phyloP scores from a whole-genome alignment of 2,329 filamentous ascomycete species.

The Colletotrichum karsti region DNA sequence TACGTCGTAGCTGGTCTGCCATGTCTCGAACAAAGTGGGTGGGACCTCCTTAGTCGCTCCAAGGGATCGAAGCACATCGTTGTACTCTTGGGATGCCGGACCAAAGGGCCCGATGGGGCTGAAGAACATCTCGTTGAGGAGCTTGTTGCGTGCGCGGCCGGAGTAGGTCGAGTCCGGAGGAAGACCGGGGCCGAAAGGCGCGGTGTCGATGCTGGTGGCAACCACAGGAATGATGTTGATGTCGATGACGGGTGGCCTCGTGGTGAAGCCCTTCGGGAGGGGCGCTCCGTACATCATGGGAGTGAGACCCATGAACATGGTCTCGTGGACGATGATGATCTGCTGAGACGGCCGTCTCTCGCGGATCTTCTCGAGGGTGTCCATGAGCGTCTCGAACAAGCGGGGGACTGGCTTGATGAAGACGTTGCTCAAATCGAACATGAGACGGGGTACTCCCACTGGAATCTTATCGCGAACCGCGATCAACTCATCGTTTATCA shows the following conservation, averaged over 20 bases:
- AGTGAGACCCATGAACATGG: conserved; percentile 43
- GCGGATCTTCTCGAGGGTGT: conserved; percentile 42
- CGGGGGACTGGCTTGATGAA: conserved; percentile 43
- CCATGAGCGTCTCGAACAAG: conserved; percentile 42
- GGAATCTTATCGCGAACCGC: conserved; percentile 29
- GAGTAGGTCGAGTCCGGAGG: conserved; percentile 46
- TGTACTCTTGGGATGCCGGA: conserved; percentile 32
- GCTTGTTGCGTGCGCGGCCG: conserved; percentile 42
- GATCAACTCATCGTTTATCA: conserved; percentile 30
- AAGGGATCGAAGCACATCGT: conserved; percentile 36
- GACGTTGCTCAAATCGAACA: conserved; percentile 42
- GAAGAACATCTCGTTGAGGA: conserved; percentile 34
- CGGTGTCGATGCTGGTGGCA: conserved; percentile 45
- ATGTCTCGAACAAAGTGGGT: conserved; percentile 36
- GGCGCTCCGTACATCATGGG: conserved; percentile 48
- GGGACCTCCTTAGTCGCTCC: conserved; percentile 35
- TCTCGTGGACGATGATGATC: conserved; percentile 54
- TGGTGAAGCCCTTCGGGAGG: conserved; percentile 45
- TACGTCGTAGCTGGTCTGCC: conserved; percentile 41
- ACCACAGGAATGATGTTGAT: conserved; percentile 48
- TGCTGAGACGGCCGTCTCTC: conserved; percentile 42
- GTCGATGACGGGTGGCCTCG: conserved; percentile 45
- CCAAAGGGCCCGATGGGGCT: conserved; percentile 33
- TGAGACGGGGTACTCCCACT: conserved; percentile 35
- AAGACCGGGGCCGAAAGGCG: conserved; percentile 47